Conservation (phyloP, 371 early-diverging fungal species). For the Rhizomucor miehei region DNA sequence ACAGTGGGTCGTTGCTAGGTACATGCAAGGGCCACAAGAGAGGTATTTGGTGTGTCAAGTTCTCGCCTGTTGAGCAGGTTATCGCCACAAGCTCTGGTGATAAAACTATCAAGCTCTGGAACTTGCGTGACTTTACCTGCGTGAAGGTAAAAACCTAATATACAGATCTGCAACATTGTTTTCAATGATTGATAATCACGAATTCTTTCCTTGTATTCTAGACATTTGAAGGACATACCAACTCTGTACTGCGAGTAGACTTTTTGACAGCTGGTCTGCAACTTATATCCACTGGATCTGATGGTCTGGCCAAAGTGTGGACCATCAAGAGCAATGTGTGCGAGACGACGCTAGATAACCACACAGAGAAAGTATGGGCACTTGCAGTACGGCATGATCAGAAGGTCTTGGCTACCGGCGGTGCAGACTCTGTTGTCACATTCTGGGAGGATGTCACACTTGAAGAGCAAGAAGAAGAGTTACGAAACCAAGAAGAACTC, state of each 20-base stretch:
- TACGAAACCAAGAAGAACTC: conserved; percentile 65
- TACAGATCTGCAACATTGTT: too few species aligned
- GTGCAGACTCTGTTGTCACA: conserved; percentile 86
- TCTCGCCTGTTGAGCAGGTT: conserved; percentile 89
- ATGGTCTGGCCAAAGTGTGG: conserved; percentile 95
- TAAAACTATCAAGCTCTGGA: conserved; percentile 94
- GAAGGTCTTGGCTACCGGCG: conserved; percentile 77
- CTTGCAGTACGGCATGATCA: conserved; percentile 76
- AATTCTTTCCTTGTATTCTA: too few species aligned
- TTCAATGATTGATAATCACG: too few species aligned
- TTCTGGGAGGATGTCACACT: conserved; percentile 92
- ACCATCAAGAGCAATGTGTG: conserved; percentile 89
- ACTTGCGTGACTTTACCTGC: conserved; percentile 82
- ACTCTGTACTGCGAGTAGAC: conserved; percentile 82
- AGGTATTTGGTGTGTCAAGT: conserved; percentile 92
- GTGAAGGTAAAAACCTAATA: conserved; percentile 62
- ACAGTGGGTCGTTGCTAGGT: conserved; percentile 79
- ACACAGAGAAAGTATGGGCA: conserved; percentile 95
- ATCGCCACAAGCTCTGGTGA: conserved; percentile 92
- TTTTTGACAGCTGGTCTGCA: conserved; percentile 90
- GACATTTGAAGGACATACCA: conserved; percentile 96
- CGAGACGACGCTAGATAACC: conserved; percentile 86
- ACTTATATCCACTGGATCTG: conserved; percentile 83
- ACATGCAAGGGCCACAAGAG: conserved; percentile 92
- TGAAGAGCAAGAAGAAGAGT: conserved; percentile 72